Evolutionary conservation across 345 rosid genomes (phyloP).

Genomic region (Acer negundo): DNA sequence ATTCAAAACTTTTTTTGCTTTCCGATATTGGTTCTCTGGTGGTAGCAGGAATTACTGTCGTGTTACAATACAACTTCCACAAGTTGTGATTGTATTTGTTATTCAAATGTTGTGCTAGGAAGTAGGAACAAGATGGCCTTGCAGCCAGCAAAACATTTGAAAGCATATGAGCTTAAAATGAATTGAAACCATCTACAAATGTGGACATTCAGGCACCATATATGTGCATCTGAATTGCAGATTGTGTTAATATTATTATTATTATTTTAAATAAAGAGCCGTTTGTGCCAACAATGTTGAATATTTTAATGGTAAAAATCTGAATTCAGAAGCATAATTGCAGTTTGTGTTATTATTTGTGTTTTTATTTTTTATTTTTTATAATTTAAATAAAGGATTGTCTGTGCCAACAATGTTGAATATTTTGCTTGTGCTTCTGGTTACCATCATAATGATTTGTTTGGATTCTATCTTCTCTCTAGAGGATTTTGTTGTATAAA

Average conservation of each 20-base stretch:
- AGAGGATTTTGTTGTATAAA: slow-evolving; percentile 1
- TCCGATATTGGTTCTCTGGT: background rate
- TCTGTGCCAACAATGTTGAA: no score
- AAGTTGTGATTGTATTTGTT: background rate
- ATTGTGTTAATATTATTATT: background rate
- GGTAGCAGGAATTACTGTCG: background rate
- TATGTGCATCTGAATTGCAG: background rate
- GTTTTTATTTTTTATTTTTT: no score
- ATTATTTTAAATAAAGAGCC: no score
- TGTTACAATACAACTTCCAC: no score
- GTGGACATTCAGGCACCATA: background rate
- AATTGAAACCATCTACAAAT: background rate
- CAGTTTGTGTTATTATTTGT: no score
- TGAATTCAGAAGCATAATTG: no score
- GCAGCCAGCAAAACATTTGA: background rate
- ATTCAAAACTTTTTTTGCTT: background rate
- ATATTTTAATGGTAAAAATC: background rate
- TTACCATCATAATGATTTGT: background rate
- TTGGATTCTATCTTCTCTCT: background rate
- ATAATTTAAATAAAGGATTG: no score
- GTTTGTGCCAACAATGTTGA: no score
- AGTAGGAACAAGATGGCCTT: background rate
- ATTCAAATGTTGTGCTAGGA: background rate
- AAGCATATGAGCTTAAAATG: background rate
- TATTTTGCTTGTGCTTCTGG: background rate